Base-by-base conservation (phyloP, 768 basidiomycete species). In the Russula griseocarnosa region DNA sequence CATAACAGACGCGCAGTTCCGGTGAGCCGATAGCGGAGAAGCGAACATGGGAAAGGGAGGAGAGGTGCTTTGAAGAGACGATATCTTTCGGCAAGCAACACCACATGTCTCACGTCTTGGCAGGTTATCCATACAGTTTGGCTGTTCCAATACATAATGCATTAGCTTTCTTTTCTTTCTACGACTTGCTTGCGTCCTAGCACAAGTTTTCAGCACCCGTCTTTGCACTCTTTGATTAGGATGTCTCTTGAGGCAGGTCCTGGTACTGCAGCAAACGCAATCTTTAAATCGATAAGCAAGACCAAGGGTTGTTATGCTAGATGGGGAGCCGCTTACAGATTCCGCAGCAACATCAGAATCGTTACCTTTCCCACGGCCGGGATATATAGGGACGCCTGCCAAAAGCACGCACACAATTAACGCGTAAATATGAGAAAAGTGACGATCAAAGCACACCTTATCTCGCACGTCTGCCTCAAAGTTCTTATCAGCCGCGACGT, bases 291-390 rank as follows among this genome's bases (percentile, higher is more conserved):
- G 38, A 61, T 66, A 7, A 66, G 58, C 53, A 11, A 51, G 18
- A 51, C 5, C 38, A 26, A 40, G 5, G 2, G 3, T 7, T 16
- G 28, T n/a, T 22, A 18, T 18, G 16, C 38, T 40, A 18, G 13
- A 40, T 3, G 28, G 4, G 44, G 44, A 13, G 0, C 5, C 10
- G 79, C 92, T 72, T 73, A 94, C 90, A 99, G 72, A 73, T 99
- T 99, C 53, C 96, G 84, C 71, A 97, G 82, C n/a, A 99, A 82
- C 92, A 99, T 96, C 72, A 95, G 78, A 68, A 98, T 97, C 1
- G 97, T 99, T 62, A 97, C 90, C 77, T 96, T 97, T 22, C 97
- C 97, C n/a, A 99, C 93, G 6, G 92, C 88, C 10, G 96, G 94
- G 67, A 98, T 81, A 74, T 98, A 98, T 63, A 99, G 79, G 16